Percentiles rank a stretch among this genome's conserved stretches.
Evolutionary conservation across 2,329 filamentous ascomycete species (phyloP).

Genomic region (Fusarium redolens): DNA sequence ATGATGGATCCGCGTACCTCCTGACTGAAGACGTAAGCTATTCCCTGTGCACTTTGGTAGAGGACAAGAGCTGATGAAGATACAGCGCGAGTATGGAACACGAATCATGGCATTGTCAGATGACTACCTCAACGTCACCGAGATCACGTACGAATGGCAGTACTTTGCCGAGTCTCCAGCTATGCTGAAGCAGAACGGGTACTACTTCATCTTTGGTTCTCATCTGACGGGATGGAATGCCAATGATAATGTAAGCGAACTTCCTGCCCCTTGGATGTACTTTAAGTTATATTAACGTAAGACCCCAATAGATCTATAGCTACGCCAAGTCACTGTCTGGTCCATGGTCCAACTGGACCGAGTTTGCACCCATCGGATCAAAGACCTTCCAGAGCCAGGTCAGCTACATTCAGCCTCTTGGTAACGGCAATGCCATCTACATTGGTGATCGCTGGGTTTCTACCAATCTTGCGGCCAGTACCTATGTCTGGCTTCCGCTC

Average conservation of each 20-base stretch:
- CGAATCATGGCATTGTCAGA: constrained; percentile 67
- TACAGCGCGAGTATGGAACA: constrained; percentile 65
- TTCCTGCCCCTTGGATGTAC: accelerated
- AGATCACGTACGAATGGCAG: constrained; percentile 62
- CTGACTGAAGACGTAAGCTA: constrained; percentile 69
- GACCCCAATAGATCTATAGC: constrained; percentile 57
- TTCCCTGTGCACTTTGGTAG: accelerated
- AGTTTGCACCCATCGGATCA: constrained; percentile 66
- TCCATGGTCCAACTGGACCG: constrained; percentile 70
- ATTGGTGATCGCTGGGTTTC: constrained; percentile 75
- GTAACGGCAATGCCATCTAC: constrained; percentile 62
- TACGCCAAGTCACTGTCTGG: constrained; percentile 67
- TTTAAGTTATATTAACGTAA: neutral
- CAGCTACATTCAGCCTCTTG: constrained; percentile 64
- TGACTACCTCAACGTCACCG: constrained; percentile 66
- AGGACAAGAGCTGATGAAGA: accelerated
- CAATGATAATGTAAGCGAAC: constrained; percentile 67
- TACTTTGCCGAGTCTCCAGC: constrained; percentile 72
- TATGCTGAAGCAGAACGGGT: constrained; percentile 67
- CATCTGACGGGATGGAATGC: constrained; percentile 67
- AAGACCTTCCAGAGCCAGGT: constrained; percentile 71
- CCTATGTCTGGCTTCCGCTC: constrained; percentile 74
- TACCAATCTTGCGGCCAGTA: constrained; percentile 68
- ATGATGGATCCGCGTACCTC: constrained; percentile 70
- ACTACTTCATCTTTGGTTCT: constrained; percentile 75